Evolutionary conservation across 2,329 filamentous ascomycete genomes (phyloP).

Genomic region (Dactylellina cionopaga): DNA sequence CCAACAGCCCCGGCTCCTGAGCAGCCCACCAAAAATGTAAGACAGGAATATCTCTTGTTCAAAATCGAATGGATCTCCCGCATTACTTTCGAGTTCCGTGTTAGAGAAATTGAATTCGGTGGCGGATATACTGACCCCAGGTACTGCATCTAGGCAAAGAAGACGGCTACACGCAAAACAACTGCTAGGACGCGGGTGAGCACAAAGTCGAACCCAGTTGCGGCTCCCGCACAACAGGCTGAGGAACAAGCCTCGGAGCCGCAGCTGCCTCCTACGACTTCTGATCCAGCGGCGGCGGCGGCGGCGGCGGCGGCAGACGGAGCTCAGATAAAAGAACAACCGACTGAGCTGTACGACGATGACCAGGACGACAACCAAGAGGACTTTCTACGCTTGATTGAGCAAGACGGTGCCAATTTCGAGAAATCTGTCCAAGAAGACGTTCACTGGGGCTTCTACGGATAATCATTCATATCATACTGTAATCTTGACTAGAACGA

Average conservation of each 20-base stretch:
- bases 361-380: slow-evolving; percentile 41
- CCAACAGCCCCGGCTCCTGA: slow-evolving; percentile 7
- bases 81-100: too few species aligned
- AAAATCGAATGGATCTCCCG: too few species aligned
- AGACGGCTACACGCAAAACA: slow-evolving; percentile 39
- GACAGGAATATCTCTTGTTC: too few species aligned
- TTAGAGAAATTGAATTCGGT: neutral
- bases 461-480: slow-evolving; percentile 1
- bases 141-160: slow-evolving; percentile 32
- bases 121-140: slow-evolving; percentile 4
- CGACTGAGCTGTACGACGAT: slow-evolving; percentile 31
- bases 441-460: slow-evolving; percentile 47
- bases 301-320: slow-evolving; percentile 13
- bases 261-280: slow-evolving; percentile 7
- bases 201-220: slow-evolving; percentile 40
- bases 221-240: neutral
- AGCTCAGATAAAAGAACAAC: slow-evolving; percentile 12
- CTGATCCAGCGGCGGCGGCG: neutral
- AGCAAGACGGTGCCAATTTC: slow-evolving; percentile 50
- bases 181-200: slow-evolving; percentile 31
- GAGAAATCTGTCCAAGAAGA: slow-evolving; percentile 43
- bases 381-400: slow-evolving; percentile 46
- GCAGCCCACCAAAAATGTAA: slow-evolving; percentile 38
- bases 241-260: slow-evolving; percentile 11
- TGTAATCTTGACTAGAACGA: neutral